Evolutionary conservation across 2,329 filamentous ascomycete species (phyloP), one percentile per base, ranked within the genome.

Genomic region (Monilinia fructicola): DNA sequence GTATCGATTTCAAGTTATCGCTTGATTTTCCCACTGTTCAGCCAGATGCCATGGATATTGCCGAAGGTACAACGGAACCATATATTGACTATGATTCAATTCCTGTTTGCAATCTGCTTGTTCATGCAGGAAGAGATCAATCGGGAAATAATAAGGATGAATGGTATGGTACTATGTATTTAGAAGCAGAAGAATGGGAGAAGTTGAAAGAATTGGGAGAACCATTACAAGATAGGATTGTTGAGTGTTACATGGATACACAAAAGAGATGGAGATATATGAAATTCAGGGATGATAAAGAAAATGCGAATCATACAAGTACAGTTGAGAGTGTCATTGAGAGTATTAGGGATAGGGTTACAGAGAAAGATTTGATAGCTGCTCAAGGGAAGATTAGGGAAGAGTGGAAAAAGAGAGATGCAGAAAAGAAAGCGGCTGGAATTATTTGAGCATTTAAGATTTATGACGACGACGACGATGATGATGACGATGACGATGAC

Each of bases 231-330:
- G 90, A 94, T 69, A 85, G 91, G 62, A 90, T 99, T 68, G 90
- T 98, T 65, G 95, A 99, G 79, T 97, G 93, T 76, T 92, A 87
- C 75, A 87, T 92, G 78, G 92, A 97, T 74, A 82, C 86, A 1
- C 78, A 88, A 67, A 85, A 85, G 23, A 82, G 88, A 28, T 99
- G 95, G 95, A 87, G 93, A 67, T 91, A 92, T 77, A 89, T 95
- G 72, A 88, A 93, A 40, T 94, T 97, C 78, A 85, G 95, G 63
- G 93, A 98, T 74, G 95, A 99, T 78, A 99, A 99, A 80, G 82
- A 83, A 38, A 90, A 97, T 71, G 93, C 91, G 0, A 99, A 99
- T 74, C 93, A 98, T 78, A 89, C 91, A 68, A 88, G 82, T 23
- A 94, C 91, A 0, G 92, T 97, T 1, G 82, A 88, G 35, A 96